Percentiles rank a stretch among this genome's conserved stretches.
Evolutionary conservation across 345 rosid genomes (phyloP).

Genomic region (Gossypium herbaceum): DNA sequence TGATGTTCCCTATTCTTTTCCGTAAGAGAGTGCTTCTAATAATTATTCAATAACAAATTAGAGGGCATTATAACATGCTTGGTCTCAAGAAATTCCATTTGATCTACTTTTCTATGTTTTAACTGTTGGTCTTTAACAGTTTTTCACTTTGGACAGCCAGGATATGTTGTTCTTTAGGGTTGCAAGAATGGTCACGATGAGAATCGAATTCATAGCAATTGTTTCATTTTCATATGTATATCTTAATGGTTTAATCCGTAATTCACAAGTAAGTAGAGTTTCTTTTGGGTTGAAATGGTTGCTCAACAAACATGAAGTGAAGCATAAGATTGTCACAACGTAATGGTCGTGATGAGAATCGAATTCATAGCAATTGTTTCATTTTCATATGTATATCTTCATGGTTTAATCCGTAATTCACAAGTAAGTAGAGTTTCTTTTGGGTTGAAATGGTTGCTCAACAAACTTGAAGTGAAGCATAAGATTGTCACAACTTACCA

Average conservation of each 20-base stretch:
- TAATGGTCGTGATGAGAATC: slow-evolving; percentile 48
- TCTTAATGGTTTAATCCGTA: slow-evolving; percentile 93
- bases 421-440: slow-evolving; percentile 46
- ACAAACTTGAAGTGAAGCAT: too few species aligned
- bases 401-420: slow-evolving; percentile 89
- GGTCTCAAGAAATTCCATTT: not conserved
- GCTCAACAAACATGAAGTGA: too few species aligned
- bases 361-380: slow-evolving; percentile 93
- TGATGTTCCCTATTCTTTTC: not conserved
- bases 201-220: slow-evolving; percentile 87
- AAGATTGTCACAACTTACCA: too few species aligned
- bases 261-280: slow-evolving; percentile 63
- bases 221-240: slow-evolving; percentile 85
- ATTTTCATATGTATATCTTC: slow-evolving; percentile 83
- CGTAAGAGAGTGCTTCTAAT: not conserved
- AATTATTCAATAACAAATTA: not conserved
- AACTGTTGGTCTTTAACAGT: slow-evolving; percentile 10
- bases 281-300: too few species aligned
- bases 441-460: too few species aligned
- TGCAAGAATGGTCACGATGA: slow-evolving; percentile 99
- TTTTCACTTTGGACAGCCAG: slow-evolving; percentile 63
- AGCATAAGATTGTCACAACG: too few species aligned
- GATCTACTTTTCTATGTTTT: slow-evolving; percentile 8
- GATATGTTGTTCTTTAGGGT: slow-evolving; percentile 98
- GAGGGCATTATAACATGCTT: not conserved